phyloP scores from a whole-genome alignment of 768 basidiomycete genomes.

The Mycena rosella region DNA sequence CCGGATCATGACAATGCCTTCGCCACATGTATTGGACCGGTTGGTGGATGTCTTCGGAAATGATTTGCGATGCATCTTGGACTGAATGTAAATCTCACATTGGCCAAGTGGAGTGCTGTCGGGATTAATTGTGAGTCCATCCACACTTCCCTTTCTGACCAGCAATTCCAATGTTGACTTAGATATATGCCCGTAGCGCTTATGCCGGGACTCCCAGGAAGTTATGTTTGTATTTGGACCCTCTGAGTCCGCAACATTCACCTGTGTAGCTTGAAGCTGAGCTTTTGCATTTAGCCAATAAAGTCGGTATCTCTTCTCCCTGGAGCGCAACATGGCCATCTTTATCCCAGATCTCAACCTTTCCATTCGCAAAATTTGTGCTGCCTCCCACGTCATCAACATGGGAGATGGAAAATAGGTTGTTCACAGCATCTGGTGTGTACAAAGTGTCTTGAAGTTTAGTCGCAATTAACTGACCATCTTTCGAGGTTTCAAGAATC shows the following conservation, averaged over 20 bases:
- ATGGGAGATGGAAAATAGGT: conserved; percentile 5
- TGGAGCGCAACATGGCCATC: conserved; percentile 6
- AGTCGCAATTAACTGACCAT: too few relatives aligned
- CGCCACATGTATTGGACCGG: not conserved
- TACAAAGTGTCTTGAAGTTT: too few relatives aligned
- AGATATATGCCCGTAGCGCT: not conserved
- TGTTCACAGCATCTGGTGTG: not conserved
- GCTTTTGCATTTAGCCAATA: not conserved
- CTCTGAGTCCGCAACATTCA: not conserved
- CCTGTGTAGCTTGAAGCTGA: conserved; percentile 3
- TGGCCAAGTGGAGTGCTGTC: not conserved
- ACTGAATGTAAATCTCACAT: conserved; percentile 1
- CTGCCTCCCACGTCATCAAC: conserved; percentile 5
- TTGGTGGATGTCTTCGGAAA: conserved; percentile 7
- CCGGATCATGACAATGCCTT: too few relatives aligned
- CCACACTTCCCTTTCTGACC: conserved; percentile 2
- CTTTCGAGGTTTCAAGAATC: too few relatives aligned
- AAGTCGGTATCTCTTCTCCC: too few relatives aligned
- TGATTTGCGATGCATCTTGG: conserved; percentile 15
- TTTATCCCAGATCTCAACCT: conserved; percentile 7
- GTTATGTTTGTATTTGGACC: not conserved
- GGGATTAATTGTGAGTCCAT: conserved; percentile 9
- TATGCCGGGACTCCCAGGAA: conserved; percentile 9
- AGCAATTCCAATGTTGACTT: conserved; percentile 5
- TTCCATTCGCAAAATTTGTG: not conserved